Base-by-base conservation (phyloP, 2,329 filamentous ascomycete genomes). In the Monilinia polystroma region DNA sequence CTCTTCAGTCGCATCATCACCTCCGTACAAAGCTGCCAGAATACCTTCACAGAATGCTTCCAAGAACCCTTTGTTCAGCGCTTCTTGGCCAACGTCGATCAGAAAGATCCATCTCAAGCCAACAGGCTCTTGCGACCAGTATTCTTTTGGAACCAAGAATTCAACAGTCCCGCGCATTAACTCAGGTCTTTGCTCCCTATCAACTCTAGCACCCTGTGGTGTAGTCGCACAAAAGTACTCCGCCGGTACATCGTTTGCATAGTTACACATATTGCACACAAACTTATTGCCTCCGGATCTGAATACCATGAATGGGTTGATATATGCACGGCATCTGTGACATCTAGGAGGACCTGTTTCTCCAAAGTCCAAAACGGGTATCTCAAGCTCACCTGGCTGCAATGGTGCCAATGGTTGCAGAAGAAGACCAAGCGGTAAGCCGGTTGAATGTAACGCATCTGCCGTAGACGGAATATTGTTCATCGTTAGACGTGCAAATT, bases 251-350 rank as follows among this genome's bases (percentile, higher is more conserved):
- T 99, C 95, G 77, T 98, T 99, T 60, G 95, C 93, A 77, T 98
- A 96, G 29, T 91, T 95, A 81, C 95, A 99, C 80, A 99, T 91
- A 76, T 99, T 99, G 81, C 95, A 99, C 63, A 97, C 92, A 77
- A 97, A 96, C 77, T 96, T 97, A 80, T 94, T 97, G 67, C 95
- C 95, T 49, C 94, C 94, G 20, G 90, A 90, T 68, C 90, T 87
- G 83, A 99, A 99, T 76, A 93, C 91, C 95, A 99, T 98, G 77
- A 99, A 99, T 1, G 95, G 95, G 76, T 99, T 99, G 80, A 99
- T 96, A 79, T 99, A 99, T 18, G 94, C 90, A 76, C 95, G 86
- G 81, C 95, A 99, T 80, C 95, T 85, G 74, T 92, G 87, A 79
- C 95, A 99, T 77, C 95, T 87, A 29, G 95, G 95, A 52, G 95